phyloP scores from a whole-genome alignment of 306 rosid genomes.

The Vigna angularis region DNA sequence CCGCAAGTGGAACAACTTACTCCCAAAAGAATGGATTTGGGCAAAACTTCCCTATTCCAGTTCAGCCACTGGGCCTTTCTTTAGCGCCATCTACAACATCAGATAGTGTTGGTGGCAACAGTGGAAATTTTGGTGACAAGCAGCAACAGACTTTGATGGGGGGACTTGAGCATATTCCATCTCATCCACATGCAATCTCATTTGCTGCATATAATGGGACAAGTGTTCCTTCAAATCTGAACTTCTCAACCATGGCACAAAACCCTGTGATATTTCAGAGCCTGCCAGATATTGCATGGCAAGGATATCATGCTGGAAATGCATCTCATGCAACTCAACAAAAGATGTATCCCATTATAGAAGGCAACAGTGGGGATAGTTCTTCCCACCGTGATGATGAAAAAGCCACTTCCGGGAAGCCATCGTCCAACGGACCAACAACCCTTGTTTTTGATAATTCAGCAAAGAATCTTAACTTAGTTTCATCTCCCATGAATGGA shows the following conservation, averaged over 20 bases:
- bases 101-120: constrained; percentile 38
- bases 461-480: constrained; percentile 57
- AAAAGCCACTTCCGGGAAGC: constrained; percentile 50
- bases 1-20: constrained; percentile 40
- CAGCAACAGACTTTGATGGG: constrained; percentile 52
- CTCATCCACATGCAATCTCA: constrained; percentile 59
- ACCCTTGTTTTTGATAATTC: constrained; percentile 67
- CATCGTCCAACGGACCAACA: constrained; percentile 52
- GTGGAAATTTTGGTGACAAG: constrained; percentile 51
- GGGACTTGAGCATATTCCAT: constrained; percentile 52
- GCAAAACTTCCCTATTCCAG: constrained; percentile 57
- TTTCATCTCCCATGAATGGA: constrained; percentile 50
- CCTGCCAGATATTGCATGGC: constrained; percentile 54
- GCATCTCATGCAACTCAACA: constrained; percentile 52
- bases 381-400: constrained; percentile 47
- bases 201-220: constrained; percentile 49
- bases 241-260: constrained; percentile 46
- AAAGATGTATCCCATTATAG: constrained; percentile 48
- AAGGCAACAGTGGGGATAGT: constrained; percentile 49
- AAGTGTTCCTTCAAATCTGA: constrained; percentile 44
- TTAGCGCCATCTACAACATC: constrained; percentile 51
- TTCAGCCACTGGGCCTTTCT: constrained; percentile 56
- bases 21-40: constrained; percentile 50
- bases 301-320: constrained; percentile 49
- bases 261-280: constrained; percentile 51